Conservation (phyloP, 345 rosid genomes). For the Dimocarpus longan region DNA sequence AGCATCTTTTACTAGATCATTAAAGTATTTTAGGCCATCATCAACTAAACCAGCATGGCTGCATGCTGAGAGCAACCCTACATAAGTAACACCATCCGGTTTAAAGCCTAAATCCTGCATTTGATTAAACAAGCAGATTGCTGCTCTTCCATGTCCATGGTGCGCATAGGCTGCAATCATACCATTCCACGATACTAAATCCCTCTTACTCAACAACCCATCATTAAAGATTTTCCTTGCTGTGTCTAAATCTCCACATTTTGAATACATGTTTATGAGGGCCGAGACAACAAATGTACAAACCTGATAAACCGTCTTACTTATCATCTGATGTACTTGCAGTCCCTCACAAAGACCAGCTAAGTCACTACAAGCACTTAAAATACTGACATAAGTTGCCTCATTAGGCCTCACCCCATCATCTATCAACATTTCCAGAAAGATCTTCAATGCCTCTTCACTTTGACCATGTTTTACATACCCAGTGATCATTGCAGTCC, state of each 20-base stretch:
- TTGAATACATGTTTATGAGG: slow-evolving; percentile 77
- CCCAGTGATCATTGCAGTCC: slow-evolving; percentile 82
- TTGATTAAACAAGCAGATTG: slow-evolving; percentile 55
- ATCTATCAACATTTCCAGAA: slow-evolving; percentile 54
- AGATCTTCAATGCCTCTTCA: slow-evolving; percentile 59
- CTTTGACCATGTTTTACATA: slow-evolving; percentile 48
- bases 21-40: slow-evolving; percentile 56
- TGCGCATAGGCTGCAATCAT: slow-evolving; percentile 78
- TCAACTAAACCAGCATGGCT: slow-evolving; percentile 75
- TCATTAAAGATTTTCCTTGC: slow-evolving; percentile 62
- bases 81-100: slow-evolving; percentile 61
- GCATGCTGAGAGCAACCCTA: slow-evolving; percentile 70
- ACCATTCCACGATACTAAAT: slow-evolving; percentile 68
- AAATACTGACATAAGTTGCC: slow-evolving; percentile 61
- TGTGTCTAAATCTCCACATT: slow-evolving; percentile 55
- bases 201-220: slow-evolving; percentile 44
- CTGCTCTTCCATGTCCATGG: slow-evolving; percentile 69
- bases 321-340: slow-evolving; percentile 65
- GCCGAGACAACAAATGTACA: slow-evolving; percentile 55
- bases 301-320: slow-evolving; percentile 56
- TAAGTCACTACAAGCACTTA: slow-evolving; percentile 70
- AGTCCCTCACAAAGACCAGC: slow-evolving; percentile 73
- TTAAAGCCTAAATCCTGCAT: slow-evolving; percentile 55
- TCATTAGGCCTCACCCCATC: slow-evolving; percentile 51
- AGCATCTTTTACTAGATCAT: slow-evolving; percentile 48